Base-by-base conservation (phyloP, 1,139 yeast species). In the Zygotorulaspora mrakii region DNA sequence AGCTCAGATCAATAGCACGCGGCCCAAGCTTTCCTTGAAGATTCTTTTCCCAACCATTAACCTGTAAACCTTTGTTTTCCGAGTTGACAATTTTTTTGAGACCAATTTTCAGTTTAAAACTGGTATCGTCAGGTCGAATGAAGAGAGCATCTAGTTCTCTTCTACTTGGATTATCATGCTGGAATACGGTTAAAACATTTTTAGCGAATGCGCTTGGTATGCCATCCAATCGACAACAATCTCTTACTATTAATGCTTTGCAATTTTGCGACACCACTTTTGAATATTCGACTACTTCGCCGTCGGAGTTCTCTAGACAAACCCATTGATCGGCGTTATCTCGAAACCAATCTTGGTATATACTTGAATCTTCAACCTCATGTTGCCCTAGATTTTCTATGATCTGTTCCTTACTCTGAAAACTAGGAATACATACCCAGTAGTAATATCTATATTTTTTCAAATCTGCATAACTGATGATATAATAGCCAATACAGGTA, bases 21-120 rank as follows among this genome's bases (percentile, higher is more conserved):
- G 97, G 96, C 0, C 82, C 81, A 10, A 88, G 66, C 53, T 80
- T 82, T 1, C 87, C 88, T 33, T 73, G 74, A 8, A 68, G 65
- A 11, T 88, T 85, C 47, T 94, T 71, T 55, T 91, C 97, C 98
- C 98, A 91, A 0, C 99, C 98, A 1, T 79, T 70, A 1, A 77
- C 66, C 43, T 72, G 77, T 3, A 72, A 64, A 8, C 47, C 32
- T 4, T 34, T 16, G 1, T 31, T 31, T 0, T 49, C 33, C 0
- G 32, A 31, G 17, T 4, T 20, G 6, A 50, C 52, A 1, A 35
- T 28, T 5, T 40, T 43, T 3, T 27, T 17, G 18, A 50, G 41
- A 7, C 35, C 14, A 3, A 59, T 35, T 4, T 13, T 23, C 5
- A 64, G 27, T 4, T 55, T 54, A 37, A 59, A 61, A 26, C 64